phyloP scores from a whole-genome alignment of 768 basidiomycete genomes.

The Butyriboletus loyo region DNA sequence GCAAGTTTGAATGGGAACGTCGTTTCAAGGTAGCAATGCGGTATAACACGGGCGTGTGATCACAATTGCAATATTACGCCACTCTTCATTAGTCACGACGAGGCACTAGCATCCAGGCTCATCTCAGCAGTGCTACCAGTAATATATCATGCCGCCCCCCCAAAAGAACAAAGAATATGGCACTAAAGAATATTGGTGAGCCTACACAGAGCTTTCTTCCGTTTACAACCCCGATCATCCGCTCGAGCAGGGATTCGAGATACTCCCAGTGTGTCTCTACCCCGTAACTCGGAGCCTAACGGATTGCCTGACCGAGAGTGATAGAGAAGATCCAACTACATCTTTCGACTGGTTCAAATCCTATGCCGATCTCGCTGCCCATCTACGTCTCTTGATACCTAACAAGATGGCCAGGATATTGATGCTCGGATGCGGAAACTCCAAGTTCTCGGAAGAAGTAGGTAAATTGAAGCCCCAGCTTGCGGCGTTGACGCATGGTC shows the following conservation, averaged over 20 bases:
- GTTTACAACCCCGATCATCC: neutral
- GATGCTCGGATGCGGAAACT: conserved; percentile 86
- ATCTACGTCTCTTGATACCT: conserved; percentile 62
- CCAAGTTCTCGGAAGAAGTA: conserved; percentile 75
- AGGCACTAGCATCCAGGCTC: neutral
- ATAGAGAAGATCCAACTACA: conserved; percentile 55
- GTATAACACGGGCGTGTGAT: conserved; percentile 13
- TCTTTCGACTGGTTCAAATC: conserved; percentile 88
- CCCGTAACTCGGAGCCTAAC: neutral
- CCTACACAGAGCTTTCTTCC: neutral
- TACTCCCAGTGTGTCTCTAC: conserved; percentile 54
- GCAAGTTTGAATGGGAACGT: neutral
- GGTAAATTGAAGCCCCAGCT: neutral
- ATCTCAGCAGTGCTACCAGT: no score
- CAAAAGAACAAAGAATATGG: conserved; percentile 67
- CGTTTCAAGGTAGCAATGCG: neutral
- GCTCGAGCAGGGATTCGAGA: conserved; percentile 55
- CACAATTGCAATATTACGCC: neutral
- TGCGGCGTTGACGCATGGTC: conserved; percentile 3
- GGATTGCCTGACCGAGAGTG: conserved; percentile 4
- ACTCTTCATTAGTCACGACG: neutral
- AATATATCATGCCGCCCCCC: conserved; percentile 40
- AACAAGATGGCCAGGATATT: conserved; percentile 59
- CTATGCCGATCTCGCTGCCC: conserved; percentile 64
- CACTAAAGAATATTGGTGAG: conserved; percentile 67